Conservation (phyloP, 768 basidiomycete species). For the Russula emetica region DNA sequence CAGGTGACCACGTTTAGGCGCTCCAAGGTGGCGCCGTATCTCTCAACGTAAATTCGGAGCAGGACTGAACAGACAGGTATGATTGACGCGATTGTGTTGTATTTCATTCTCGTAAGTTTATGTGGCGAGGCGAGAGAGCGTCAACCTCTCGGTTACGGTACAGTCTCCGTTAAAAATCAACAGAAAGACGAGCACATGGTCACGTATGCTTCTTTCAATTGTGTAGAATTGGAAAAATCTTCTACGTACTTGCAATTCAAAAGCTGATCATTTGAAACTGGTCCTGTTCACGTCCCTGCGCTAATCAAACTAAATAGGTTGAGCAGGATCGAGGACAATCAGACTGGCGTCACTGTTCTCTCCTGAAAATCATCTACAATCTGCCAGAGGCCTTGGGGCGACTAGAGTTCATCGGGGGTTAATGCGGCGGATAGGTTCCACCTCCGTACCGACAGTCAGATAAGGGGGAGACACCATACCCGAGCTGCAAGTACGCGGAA, state of each 20-base stretch:
- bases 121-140: background rate
- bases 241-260: background rate
- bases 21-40: background rate
- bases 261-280: background rate
- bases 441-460: background rate
- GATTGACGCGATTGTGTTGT: background rate
- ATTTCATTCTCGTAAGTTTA: no score
- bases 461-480: background rate
- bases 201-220: background rate
- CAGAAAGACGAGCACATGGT: background rate
- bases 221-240: no score
- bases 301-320: background rate
- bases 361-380: background rate
- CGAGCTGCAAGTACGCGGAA: background rate
- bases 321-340: background rate
- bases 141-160: background rate
- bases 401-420: background rate
- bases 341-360: background rate
- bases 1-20: constrained; percentile 6
- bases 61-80: background rate
- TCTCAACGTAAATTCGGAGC: background rate
- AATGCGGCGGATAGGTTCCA: background rate
- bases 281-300: background rate
- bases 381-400: background rate
- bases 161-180: background rate